Conservation (phyloP, 768 basidiomycete genomes). For the Podaxis mareebaensis region DNA sequence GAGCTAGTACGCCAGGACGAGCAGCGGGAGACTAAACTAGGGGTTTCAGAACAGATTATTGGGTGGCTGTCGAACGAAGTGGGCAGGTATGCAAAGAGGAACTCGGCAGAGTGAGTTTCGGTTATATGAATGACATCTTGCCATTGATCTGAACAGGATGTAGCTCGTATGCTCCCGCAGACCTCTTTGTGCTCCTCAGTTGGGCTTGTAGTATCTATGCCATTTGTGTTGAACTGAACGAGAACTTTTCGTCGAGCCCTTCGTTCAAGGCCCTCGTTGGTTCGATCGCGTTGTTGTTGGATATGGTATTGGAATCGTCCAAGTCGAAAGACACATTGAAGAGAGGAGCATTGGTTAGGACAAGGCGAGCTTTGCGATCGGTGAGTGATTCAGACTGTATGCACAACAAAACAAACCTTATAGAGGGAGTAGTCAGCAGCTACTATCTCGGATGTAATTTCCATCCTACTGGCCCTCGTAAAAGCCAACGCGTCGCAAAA, state of each 20-base stretch:
- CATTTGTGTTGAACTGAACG: constrained; percentile 44
- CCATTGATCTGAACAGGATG: constrained; percentile 13
- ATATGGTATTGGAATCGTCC: constrained; percentile 55
- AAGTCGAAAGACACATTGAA: constrained; percentile 60
- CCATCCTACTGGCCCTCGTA: constrained; percentile 49
- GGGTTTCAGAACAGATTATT: constrained; percentile 68
- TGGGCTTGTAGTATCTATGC: constrained; percentile 71
- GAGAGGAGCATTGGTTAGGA: constrained; percentile 58
- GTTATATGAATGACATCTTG: constrained; percentile 7
- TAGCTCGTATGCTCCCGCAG: constrained; percentile 57
- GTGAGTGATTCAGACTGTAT: constrained; percentile 35
- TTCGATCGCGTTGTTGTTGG: constrained; percentile 61
- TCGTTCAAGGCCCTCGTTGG: constrained; percentile 53
- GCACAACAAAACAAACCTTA: not conserved
- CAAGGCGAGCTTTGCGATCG: constrained; percentile 68
- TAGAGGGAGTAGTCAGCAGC: constrained; percentile 33
- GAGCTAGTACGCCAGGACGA: constrained; percentile 68
- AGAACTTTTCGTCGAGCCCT: constrained; percentile 45
- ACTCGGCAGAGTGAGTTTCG: constrained; percentile 52
- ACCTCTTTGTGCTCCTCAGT: constrained; percentile 67
- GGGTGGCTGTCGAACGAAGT: constrained; percentile 78
- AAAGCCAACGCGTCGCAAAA: constrained; percentile 43
- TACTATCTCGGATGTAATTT: constrained; percentile 50
- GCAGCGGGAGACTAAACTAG: constrained; percentile 49
- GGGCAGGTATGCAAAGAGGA: constrained; percentile 52